Conservation (phyloP, 257 asterid species). For the Nemophila menziesii region DNA sequence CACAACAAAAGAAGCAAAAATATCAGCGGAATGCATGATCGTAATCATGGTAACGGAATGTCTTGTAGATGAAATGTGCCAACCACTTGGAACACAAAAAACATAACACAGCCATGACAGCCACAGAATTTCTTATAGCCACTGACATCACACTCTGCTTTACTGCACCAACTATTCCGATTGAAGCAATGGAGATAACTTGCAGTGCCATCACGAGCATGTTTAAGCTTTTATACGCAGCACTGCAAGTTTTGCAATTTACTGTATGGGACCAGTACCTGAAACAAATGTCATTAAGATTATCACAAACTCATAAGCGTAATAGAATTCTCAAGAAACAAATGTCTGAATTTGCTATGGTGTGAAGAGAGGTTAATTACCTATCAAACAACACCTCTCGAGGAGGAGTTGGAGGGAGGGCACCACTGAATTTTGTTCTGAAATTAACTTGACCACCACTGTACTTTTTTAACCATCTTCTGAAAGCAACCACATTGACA, state of each 20-base stretch:
- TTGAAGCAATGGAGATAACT: constrained; percentile 29
- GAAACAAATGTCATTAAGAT: constrained; percentile 8
- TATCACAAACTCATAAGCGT: too few species aligned
- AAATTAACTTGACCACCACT: constrained; percentile 57
- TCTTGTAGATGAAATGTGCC: constrained; percentile 58
- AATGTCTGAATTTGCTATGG: background rate
- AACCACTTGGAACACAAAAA: constrained; percentile 70
- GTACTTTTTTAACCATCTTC: constrained; percentile 69
- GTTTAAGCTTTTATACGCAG: constrained; percentile 44
- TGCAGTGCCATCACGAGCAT: constrained; percentile 40
- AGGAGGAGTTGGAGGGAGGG: constrained; percentile 61
- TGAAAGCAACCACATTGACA: constrained; percentile 38
- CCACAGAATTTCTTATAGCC: constrained; percentile 30
- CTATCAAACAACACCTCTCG: constrained; percentile 63
- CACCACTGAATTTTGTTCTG: constrained; percentile 37
- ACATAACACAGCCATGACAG: constrained; percentile 44
- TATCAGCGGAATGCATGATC: constrained; percentile 46
- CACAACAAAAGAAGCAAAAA: background rate
- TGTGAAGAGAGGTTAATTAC: constrained; percentile 16
- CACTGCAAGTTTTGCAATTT: constrained; percentile 58
- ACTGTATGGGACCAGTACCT: constrained; percentile 82
- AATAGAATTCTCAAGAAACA: background rate
- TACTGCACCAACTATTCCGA: constrained; percentile 56
- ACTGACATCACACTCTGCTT: constrained; percentile 39
- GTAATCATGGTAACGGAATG: constrained; percentile 74